These are phyloP conservation scores for Jasminum sambac DNA, from an alignment of 257 asterid genomes.

Conservation along the genomic window DNA sequence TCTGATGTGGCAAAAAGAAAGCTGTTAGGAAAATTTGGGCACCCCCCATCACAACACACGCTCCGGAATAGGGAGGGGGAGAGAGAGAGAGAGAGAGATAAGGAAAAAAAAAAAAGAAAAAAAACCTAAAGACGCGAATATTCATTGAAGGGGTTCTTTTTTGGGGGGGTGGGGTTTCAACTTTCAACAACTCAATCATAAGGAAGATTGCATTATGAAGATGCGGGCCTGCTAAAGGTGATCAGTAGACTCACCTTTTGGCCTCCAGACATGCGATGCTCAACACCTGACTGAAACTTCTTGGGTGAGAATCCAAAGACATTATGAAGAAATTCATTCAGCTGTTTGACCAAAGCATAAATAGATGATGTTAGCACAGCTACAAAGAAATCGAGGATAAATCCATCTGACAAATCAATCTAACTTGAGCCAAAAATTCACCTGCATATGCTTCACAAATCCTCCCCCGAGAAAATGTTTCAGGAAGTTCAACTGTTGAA, in stretches of 20 bases:
- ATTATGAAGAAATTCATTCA: conserved; percentile 87
- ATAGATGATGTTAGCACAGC: neutral
- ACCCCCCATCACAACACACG: neutral
- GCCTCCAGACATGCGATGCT: conserved; percentile 49
- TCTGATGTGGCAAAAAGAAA: conserved; percentile 38
- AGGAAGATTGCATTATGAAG: neutral
- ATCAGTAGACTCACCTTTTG: conserved; percentile 63
- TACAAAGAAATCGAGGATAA: neutral
- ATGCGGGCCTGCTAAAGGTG: neutral
- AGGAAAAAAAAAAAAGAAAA: too few species aligned
- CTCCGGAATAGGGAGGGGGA: neutral
- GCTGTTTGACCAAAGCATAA: conserved; percentile 42
- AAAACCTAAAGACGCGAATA: too few species aligned
- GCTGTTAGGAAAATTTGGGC: neutral
- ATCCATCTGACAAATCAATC: neutral
- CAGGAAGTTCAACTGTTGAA: conserved; percentile 71
- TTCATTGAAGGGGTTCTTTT: too few species aligned
- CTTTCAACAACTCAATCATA: neutral
- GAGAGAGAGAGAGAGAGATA: too few species aligned
- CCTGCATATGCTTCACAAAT: conserved; percentile 98
- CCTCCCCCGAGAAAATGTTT: conserved; percentile 98
- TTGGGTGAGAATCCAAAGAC: conserved; percentile 74
- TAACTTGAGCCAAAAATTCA: conserved; percentile 16
- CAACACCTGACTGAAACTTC: conserved; percentile 43
- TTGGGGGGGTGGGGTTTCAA: too few species aligned